phyloP scores from a whole-genome alignment of 164 flowering plant genomes.

The Akebia trifoliata region DNA sequence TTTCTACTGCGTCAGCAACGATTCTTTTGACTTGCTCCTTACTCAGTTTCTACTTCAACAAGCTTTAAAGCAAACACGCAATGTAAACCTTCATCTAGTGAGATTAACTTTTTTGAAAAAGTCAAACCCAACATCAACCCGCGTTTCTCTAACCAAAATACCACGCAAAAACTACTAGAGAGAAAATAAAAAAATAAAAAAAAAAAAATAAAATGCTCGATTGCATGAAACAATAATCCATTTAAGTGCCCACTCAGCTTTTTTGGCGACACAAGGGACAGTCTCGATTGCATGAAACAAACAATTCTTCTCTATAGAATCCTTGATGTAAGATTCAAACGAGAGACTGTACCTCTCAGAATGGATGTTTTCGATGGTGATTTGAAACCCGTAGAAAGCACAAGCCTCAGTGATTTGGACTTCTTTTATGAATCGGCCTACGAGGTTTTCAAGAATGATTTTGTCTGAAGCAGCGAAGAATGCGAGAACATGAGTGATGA shows the following conservation, averaged over 20 bases:
- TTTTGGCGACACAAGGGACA: slow-evolving; percentile 57
- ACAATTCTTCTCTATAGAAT: slow-evolving; percentile 50
- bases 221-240: slow-evolving; percentile 84
- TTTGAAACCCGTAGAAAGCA: too few species aligned
- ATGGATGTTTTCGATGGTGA: too few species aligned
- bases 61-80: slow-evolving; percentile 61
- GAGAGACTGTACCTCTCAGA: too few species aligned
- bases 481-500: too few species aligned
- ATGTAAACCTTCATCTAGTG: slow-evolving; percentile 73
- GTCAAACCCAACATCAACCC: slow-evolving; percentile 78
- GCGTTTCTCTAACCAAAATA: slow-evolving; percentile 79
- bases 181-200: too few species aligned
- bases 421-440: too few species aligned
- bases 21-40: slow-evolving; percentile 53
- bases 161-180: slow-evolving; percentile 77
- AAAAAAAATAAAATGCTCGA: too few species aligned
- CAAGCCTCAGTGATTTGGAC: too few species aligned
- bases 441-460: too few species aligned
- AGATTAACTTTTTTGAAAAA: slow-evolving; percentile 74
- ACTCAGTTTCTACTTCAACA: slow-evolving; percentile 41
- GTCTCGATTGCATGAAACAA: slow-evolving; percentile 76
- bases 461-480: too few species aligned
- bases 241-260: too few species aligned
- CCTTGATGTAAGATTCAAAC: too few species aligned
- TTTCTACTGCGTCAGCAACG: slow-evolving; percentile 61